Evolutionary conservation across 2,329 filamentous ascomycete species (phyloP).

Genomic region (Botryosphaeria dothidea): DNA sequence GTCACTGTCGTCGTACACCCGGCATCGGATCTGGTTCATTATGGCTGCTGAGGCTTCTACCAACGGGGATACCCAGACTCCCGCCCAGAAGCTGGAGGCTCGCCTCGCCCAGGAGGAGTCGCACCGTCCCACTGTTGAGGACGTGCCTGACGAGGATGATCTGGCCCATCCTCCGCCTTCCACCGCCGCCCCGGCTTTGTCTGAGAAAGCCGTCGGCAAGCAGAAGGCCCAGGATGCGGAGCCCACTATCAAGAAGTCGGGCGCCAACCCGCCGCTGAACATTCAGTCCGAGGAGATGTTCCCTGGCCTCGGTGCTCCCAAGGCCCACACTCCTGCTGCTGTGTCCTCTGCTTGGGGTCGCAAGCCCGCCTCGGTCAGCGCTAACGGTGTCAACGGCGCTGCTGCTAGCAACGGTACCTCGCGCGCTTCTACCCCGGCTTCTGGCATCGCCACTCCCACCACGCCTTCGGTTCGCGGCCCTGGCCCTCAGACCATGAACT

Average conservation of each 20-base stretch:
- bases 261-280: slow-evolving; percentile 58
- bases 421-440: slow-evolving; percentile 63
- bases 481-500: slow-evolving; percentile 63
- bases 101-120: slow-evolving; percentile 56
- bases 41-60: slow-evolving; percentile 40
- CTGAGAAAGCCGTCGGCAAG: slow-evolving; percentile 68
- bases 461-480: slow-evolving; percentile 39
- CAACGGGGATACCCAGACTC: slow-evolving; percentile 39
- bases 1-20: slow-evolving; percentile 15
- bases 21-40: slow-evolving; percentile 18
- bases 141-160: slow-evolving; percentile 78
- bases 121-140: slow-evolving; percentile 73
- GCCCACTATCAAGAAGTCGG: slow-evolving; percentile 35
- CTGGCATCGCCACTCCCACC: slow-evolving; percentile 53
- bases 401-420: slow-evolving; percentile 53
- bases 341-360: slow-evolving; percentile 78
- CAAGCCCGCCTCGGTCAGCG: slow-evolving; percentile 53
- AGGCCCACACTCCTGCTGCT: slow-evolving; percentile 60
- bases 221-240: slow-evolving; percentile 59
- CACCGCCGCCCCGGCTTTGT: slow-evolving; percentile 53
- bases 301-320: slow-evolving; percentile 80
- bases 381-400: slow-evolving; percentile 55
- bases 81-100: slow-evolving; percentile 63
- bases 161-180: slow-evolving; percentile 58
- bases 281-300: slow-evolving; percentile 89